Base-by-base conservation (phyloP, 2,329 filamentous ascomycete genomes). In the Scedosporium dehoogii region DNA sequence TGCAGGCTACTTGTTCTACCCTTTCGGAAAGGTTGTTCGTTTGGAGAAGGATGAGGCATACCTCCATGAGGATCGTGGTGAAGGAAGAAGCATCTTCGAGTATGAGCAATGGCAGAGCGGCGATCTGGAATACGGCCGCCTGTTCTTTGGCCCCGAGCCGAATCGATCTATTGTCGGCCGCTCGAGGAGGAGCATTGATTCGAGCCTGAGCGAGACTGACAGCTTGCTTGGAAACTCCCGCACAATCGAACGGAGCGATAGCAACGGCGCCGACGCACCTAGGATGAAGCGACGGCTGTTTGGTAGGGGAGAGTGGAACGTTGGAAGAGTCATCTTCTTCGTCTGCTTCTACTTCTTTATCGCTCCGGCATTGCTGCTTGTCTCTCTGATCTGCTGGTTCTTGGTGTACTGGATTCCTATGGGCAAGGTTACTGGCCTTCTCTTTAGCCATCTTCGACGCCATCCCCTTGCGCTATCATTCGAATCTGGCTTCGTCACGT, bases 61-160 rank as follows among this genome's bases (percentile, higher is more conserved):
- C 71, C 81, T 91, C 58, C 90, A 97, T 64, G 94, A 99, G 76
- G 94, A 99, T 70, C 86, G 94, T 70, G 92, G 93, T 48, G 94
- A 99, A 75, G 94, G 94, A 21, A 86, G 94, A 70, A 97, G 92
- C 76, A 97, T 99, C 70, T 96, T 91, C 69, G 94, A 99, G 77
- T 99, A 99, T 72, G 94, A 99, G 74, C 92, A 96, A 75, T 99
- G 94, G 94, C 94, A 99, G 76, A 97, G 87, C 71, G 94, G 94
- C 59, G 94, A 99, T 70, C 83, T 99, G 41, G 94, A 99, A 74
- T 92, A 97, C 73, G 94, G 94, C 3, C 85, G 93, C 41, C 83
- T 99, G 2, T 97, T 99, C 78, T 99, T 99, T 73, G 96, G 94
- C 0, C 94, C 94, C 3, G 85, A 85, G 61, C 56, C 56, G 14